phyloP scores from a whole-genome alignment of 2,329 filamentous ascomycete genomes.

The Ophiostoma perfectum region DNA sequence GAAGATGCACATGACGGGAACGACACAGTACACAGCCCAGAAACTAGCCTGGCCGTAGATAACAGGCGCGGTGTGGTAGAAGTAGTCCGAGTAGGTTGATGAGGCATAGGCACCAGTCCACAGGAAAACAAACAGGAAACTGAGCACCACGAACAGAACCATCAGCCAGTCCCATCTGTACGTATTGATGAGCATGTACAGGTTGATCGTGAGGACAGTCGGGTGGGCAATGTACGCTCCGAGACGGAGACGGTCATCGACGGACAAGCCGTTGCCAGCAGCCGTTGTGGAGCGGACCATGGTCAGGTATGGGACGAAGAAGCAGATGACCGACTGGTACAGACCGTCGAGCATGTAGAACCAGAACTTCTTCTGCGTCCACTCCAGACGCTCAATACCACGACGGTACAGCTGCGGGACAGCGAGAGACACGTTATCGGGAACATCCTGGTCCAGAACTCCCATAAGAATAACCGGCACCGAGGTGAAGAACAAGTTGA shows the following conservation, averaged over 20 bases:
- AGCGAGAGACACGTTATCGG: constrained; percentile 85
- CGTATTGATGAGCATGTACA: constrained; percentile 91
- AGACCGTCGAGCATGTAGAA: constrained; percentile 90
- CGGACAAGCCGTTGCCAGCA: constrained; percentile 59
- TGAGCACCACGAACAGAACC: constrained; percentile 72
- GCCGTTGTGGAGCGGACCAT: constrained; percentile 65
- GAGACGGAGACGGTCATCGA: constrained; percentile 76
- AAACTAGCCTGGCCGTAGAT: constrained; percentile 78
- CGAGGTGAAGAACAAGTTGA: constrained; percentile 95
- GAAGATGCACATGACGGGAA: constrained; percentile 74
- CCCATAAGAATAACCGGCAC: constrained; percentile 92
- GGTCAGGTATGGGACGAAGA: constrained; percentile 84
- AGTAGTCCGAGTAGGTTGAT: constrained; percentile 44
- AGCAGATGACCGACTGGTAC: constrained; percentile 90
- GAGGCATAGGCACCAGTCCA: constrained; percentile 85
- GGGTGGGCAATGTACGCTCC: constrained; percentile 82
- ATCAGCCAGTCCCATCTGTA: constrained; percentile 99
- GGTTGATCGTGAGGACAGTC: constrained; percentile 81
- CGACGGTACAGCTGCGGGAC: constrained; percentile 93
- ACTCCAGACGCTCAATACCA: constrained; percentile 92
- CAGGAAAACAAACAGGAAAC: constrained; percentile 82
- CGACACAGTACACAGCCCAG: constrained; percentile 78
- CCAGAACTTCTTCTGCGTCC: constrained; percentile 97
- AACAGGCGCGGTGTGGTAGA: constrained; percentile 73
- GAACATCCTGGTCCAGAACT: constrained; percentile 93